A percentile compares a stretch with the other conserved stretches of the same genome.
Conservation (phyloP, 2,329 filamentous ascomycete genomes). For the Fusarium ramigenum region DNA sequence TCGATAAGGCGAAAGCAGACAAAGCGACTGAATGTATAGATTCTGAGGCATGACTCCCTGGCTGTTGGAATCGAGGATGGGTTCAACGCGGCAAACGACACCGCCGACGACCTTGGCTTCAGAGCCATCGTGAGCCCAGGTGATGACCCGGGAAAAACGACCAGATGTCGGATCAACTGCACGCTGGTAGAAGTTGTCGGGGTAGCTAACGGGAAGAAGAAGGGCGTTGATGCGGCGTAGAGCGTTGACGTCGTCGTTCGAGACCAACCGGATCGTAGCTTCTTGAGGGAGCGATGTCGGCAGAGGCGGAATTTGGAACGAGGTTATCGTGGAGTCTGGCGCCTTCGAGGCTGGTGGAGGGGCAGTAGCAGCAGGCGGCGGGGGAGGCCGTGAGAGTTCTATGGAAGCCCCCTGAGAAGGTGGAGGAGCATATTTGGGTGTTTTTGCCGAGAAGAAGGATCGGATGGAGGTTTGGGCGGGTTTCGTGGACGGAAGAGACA, state of each 20-base stretch:
- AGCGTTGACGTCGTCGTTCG: slow-evolving; percentile 62
- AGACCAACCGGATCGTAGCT: slow-evolving; percentile 63
- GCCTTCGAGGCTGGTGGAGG: slow-evolving; percentile 43
- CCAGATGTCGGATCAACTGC: slow-evolving; percentile 61
- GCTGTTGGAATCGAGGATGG: slow-evolving; percentile 27
- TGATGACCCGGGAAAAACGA: slow-evolving; percentile 68
- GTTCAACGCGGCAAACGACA: slow-evolving; percentile 70
- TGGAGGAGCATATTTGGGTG: slow-evolving; percentile 50
- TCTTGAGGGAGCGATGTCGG: slow-evolving; percentile 54
- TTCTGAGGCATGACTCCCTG: slow-evolving; percentile 49
- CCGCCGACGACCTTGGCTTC: slow-evolving; percentile 66
- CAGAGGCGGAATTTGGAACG: slow-evolving; percentile 43
- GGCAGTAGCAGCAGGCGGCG: slow-evolving; percentile 37
- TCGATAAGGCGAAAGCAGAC: slow-evolving; percentile 71
- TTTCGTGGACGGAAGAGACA: slow-evolving; percentile 54
- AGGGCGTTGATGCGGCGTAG: slow-evolving; percentile 72
- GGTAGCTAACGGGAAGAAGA: slow-evolving; percentile 70
- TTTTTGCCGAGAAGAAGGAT: slow-evolving; percentile 67
- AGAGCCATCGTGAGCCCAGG: slow-evolving; percentile 59
- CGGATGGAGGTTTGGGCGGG: slow-evolving; percentile 65
- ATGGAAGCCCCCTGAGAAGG: slow-evolving; percentile 39
- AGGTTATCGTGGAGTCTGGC: slow-evolving; percentile 3
- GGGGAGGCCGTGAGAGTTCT: slow-evolving; percentile 30
- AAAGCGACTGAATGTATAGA: slow-evolving; percentile 73
- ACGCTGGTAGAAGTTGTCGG: slow-evolving; percentile 69